Conservation (phyloP, 73 alveolate genomes). For the Paramecium primaurelia region DNA sequence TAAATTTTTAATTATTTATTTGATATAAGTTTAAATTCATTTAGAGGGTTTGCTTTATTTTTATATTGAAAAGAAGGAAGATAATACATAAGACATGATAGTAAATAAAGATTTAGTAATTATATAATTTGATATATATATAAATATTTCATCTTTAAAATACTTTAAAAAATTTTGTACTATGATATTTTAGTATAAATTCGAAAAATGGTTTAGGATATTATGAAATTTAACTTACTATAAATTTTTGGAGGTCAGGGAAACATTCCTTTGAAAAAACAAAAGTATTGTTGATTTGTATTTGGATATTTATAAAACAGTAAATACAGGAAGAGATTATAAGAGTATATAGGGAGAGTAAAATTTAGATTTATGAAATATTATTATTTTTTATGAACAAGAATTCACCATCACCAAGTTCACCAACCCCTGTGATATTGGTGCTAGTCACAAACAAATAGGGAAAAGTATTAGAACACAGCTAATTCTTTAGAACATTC, state of each 20-base stretch:
- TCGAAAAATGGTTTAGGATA: neutral
- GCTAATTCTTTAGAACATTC: slow-evolving; percentile 19
- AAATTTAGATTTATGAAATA: neutral
- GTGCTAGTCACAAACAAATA: slow-evolving; percentile 38
- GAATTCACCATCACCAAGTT: slow-evolving; percentile 21
- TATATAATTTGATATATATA: neutral
- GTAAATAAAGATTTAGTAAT: neutral
- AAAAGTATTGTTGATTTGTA: neutral
- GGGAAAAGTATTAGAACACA: slow-evolving; percentile 33
- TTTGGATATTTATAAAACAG: neutral
- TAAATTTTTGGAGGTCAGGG: neutral
- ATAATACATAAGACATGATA: neutral
- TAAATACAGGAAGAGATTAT: neutral
- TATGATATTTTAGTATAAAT: neutral
- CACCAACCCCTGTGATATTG: slow-evolving; percentile 35
- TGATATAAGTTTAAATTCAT: too few relatives aligned
- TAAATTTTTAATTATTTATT: too few relatives aligned
- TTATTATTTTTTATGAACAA: neutral
- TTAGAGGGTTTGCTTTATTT: neutral
- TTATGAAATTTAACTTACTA: neutral
- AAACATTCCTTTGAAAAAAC: neutral
- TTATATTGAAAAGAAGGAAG: neutral
- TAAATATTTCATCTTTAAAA: neutral
- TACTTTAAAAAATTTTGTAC: neutral
- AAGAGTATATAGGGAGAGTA: neutral